Evolutionary conservation across 306 rosid genomes (phyloP).

Genomic region (Vachellia pachyceras): DNA sequence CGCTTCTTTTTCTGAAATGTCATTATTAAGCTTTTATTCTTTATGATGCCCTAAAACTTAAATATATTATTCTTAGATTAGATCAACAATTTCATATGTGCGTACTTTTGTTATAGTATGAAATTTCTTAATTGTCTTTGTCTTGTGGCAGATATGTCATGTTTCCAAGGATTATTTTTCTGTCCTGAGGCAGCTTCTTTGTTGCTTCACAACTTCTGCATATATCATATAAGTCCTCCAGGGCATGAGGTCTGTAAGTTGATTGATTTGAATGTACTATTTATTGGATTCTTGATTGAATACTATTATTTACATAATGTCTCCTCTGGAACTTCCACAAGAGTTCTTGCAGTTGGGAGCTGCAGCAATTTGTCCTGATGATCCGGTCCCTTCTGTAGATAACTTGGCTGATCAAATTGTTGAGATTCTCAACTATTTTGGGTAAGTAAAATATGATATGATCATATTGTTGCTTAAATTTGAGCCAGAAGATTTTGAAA

Average conservation of each 20-base stretch:
- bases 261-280: conserved; percentile 37
- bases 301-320: conserved; percentile 61
- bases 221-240: conserved; percentile 93
- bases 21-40: background rate
- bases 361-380: conserved; percentile 70
- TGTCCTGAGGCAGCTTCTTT: conserved; percentile 94
- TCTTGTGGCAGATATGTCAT: conserved; percentile 73
- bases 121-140: conserved; percentile 24
- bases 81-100: conserved; percentile 5
- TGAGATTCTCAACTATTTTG: conserved; percentile 82
- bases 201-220: conserved; percentile 94
- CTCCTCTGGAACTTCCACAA: conserved; percentile 65
- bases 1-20: background rate
- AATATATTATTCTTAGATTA: background rate
- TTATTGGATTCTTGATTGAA: conserved; percentile 41
- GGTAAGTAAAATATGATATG: conserved; percentile 51
- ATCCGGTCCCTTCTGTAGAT: conserved; percentile 73
- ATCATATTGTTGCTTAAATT: background rate
- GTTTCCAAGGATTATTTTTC: conserved; percentile 95
- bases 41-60: conserved; percentile 3
- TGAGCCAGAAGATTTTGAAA: too few species aligned
- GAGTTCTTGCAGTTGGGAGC: conserved; percentile 99
- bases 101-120: conserved; percentile 8
- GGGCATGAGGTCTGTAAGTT: conserved; percentile 89
- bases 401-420: conserved; percentile 86